Base-by-base conservation (phyloP, 306 rosid species). In the Quercus variabilis region DNA sequence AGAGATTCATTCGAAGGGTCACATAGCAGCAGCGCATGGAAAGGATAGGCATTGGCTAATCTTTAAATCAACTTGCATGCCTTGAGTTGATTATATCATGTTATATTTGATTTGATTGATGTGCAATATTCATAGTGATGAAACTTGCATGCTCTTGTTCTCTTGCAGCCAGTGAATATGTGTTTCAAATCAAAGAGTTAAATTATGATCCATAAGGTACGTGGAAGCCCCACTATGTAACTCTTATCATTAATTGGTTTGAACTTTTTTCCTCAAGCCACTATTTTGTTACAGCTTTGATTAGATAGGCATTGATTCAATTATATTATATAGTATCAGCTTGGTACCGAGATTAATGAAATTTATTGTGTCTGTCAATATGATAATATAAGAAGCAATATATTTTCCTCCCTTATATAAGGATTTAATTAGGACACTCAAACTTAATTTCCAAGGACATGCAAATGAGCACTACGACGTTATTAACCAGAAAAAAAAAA, bases 61-160 rank as follows among this genome's bases (percentile, higher is more conserved):
- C 69, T 63, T 28, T 12, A 6, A 17, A 63, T 63, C 41, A 62
- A 13, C 69, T 26, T 25, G 69, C 41, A 26, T 63, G 69, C 13
- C 35, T 63, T 58, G 46, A 41, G 46, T 41, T 41, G 46, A 7
- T 41, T 41, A 41, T 4, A 10, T 28, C 1, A 59, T 59, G 23
- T 0, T 9, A 8, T 49, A 49, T 21, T 62, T 15, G 43, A 63
- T 63, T 28, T 63, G 69, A 63, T 63, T 63, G 69, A 63, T 15
- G 41, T 5, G 65, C 15, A 20, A 3, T 20, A 10, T 58, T 58
- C 26, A 58, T 21, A 58, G 28, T 11, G 41, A 63, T 63, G 19
- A 63, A 63, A 63, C n/a, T 26, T 63, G 69, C 69, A 63, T 28
- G 69, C 69, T 26, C 69, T 13, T 63, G 69, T 63, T 26, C 69